These are phyloP conservation scores for Taiozyma onychis DNA, from an alignment of 1,139 yeast species.

Conservation along the genomic window DNA sequence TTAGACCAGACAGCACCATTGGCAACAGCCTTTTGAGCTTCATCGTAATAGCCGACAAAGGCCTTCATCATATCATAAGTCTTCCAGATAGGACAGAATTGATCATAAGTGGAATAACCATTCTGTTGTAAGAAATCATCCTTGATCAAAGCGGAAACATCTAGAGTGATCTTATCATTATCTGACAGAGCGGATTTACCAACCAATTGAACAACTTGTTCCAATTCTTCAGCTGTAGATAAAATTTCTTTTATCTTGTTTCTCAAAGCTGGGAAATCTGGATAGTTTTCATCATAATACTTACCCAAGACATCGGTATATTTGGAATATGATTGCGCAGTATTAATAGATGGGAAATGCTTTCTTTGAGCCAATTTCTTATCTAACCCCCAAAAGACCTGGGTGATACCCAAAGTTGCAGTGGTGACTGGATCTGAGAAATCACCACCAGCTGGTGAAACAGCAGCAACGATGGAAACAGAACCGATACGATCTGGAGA, in stretches of 20 bases:
- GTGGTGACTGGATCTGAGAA: slow-evolving; percentile 99
- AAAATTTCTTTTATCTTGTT: slow-evolving; percentile 89
- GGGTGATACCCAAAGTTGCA: slow-evolving; percentile 96
- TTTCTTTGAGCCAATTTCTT: slow-evolving; percentile 98
- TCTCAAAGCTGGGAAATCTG: slow-evolving; percentile 88
- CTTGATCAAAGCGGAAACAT: slow-evolving; percentile 84
- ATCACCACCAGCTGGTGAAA: slow-evolving; percentile 99
- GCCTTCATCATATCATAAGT: slow-evolving; percentile 97
- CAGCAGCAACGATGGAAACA: slow-evolving; percentile 98
- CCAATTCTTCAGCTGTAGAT: slow-evolving; percentile 95
- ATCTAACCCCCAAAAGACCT: slow-evolving; percentile 99
- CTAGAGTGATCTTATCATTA: slow-evolving; percentile 92
- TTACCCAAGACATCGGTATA: slow-evolving; percentile 83
- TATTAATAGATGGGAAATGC: slow-evolving; percentile 98
- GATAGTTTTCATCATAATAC: slow-evolving; percentile 80
- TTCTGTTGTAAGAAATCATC: slow-evolving; percentile 99
- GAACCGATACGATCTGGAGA: slow-evolving; percentile 96
- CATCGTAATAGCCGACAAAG: slow-evolving; percentile 85
- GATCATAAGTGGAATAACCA: slow-evolving; percentile 97
- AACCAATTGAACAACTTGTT: slow-evolving; percentile 97
- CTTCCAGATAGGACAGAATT: slow-evolving; percentile 99
- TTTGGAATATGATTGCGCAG: slow-evolving; percentile 93
- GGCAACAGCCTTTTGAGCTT: slow-evolving; percentile 95
- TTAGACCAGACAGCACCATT: slow-evolving; percentile 95
- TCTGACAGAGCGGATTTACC: slow-evolving; percentile 98